These are phyloP conservation scores for Iris macrosiphon DNA, from an alignment of 106 monocot genomes.

Conservation along the genomic window DNA sequence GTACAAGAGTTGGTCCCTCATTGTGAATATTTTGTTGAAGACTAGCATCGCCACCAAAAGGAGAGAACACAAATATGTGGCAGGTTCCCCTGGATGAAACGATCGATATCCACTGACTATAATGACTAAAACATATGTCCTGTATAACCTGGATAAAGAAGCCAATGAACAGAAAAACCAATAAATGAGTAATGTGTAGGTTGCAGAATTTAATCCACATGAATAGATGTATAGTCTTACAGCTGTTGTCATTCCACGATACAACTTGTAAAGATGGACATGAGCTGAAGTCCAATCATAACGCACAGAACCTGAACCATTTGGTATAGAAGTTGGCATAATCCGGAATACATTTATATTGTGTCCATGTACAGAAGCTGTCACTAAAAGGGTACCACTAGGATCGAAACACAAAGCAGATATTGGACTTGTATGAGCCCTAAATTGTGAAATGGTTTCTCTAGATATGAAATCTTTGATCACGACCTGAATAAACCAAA, in stretches of 20 bases:
- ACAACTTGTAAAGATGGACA: conserved; percentile 91
- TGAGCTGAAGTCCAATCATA: conserved; percentile 90
- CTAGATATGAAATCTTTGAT: conserved; percentile 81
- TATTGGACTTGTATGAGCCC: conserved; percentile 89
- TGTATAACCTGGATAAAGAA: conserved; percentile 84
- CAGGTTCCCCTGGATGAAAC: conserved; percentile 88
- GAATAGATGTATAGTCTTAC: conserved; percentile 33
- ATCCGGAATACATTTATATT: conserved; percentile 95
- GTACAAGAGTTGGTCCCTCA: conserved; percentile 46
- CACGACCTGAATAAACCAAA: conserved; percentile 54
- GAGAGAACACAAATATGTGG: conserved; percentile 79
- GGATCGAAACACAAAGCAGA: conserved; percentile 98
- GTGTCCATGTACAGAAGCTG: conserved; percentile 89
- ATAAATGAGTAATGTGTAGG: not conserved
- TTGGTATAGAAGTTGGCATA: conserved; percentile 52
- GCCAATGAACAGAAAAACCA: not conserved
- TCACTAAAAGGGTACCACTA: conserved; percentile 87
- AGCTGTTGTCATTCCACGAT: conserved; percentile 89
- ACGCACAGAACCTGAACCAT: conserved; percentile 36
- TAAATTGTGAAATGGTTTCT: conserved; percentile 88
- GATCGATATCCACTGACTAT: conserved; percentile 91
- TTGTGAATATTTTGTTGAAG: conserved; percentile 46
- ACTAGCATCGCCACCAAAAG: conserved; percentile 87
- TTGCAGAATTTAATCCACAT: not conserved
- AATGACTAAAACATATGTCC: conserved; percentile 85